phyloP scores from a whole-genome alignment of 2,329 filamentous ascomycete genomes.

The Ophiosphaerella herpotricha region DNA sequence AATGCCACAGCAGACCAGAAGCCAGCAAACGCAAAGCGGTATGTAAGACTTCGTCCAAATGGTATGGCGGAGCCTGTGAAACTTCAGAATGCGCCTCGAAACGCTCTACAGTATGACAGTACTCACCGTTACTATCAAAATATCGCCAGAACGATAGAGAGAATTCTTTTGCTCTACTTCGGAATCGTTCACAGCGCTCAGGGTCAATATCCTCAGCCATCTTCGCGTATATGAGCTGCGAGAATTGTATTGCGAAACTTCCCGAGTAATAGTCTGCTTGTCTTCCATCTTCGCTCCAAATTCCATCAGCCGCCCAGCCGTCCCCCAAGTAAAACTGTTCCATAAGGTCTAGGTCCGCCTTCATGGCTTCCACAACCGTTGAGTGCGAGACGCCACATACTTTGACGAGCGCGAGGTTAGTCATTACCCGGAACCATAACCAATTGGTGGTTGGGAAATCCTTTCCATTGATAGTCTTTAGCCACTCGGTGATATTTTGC shows the following conservation, averaged over 20 bases:
- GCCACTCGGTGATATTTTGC: conserved; percentile 48
- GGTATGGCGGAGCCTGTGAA: conserved; percentile 55
- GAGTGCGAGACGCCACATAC: conserved; percentile 46
- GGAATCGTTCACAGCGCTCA: conserved; percentile 45
- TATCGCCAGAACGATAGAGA: conserved; percentile 53
- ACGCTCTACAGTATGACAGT: not conserved
- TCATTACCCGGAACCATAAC: conserved; percentile 60
- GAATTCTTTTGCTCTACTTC: conserved; percentile 49
- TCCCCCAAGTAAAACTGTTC: conserved; percentile 53
- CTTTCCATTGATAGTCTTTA: conserved; percentile 51
- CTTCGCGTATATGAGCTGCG: conserved; percentile 54
- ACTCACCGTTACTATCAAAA: conserved; percentile 52
- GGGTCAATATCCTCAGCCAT: conserved; percentile 52
- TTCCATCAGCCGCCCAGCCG: conserved; percentile 57
- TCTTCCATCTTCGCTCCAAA: conserved; percentile 45
- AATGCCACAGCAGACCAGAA: conserved; percentile 56
- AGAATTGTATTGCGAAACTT: conserved; percentile 60
- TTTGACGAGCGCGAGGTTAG: conserved; percentile 53
- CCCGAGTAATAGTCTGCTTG: conserved; percentile 61
- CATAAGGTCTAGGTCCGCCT: conserved; percentile 50
- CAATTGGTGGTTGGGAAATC: conserved; percentile 57
- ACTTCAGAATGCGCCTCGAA: not conserved
- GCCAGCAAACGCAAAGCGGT: conserved; percentile 56
- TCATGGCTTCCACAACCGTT: conserved; percentile 45
- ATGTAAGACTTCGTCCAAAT: conserved; percentile 58